Evolutionary conservation across 768 basidiomycete species (phyloP).

Genomic region (Amanita fuliginea): DNA sequence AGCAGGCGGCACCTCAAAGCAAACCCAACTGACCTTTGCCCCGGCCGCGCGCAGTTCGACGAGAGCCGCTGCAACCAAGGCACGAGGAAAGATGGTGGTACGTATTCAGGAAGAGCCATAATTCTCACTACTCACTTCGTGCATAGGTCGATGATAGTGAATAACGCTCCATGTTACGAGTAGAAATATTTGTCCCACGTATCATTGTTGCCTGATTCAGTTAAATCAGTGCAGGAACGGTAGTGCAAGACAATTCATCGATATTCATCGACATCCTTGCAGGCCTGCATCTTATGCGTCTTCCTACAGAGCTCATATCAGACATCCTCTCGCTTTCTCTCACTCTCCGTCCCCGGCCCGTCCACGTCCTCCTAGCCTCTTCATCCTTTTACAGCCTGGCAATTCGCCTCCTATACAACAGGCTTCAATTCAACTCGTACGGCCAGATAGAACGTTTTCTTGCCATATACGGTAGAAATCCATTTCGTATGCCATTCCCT

Average conservation of each 20-base stretch:
- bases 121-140: not conserved
- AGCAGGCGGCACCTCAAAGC: constrained; percentile 35
- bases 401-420: constrained; percentile 11
- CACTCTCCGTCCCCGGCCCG: constrained; percentile 1
- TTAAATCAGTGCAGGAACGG: constrained; percentile 18
- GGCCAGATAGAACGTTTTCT: constrained; percentile 13
- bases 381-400: constrained; percentile 11
- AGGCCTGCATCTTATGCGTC: too few species aligned
- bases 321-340: constrained; percentile 10
- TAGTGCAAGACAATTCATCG: too few species aligned
- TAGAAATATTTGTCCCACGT: too few species aligned
- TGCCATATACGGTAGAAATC: constrained; percentile 5
- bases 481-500: constrained; percentile 7
- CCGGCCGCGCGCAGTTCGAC: constrained; percentile 47
- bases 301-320: constrained; percentile 11
- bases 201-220: constrained; percentile 24
- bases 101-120: constrained; percentile 9
- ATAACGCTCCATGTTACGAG: constrained; percentile 7
- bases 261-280: too few species aligned
- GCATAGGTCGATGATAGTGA: constrained; percentile 16
- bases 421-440: constrained; percentile 12
- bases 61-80: constrained; percentile 58
- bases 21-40: constrained; percentile 52
- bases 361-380: constrained; percentile 10
- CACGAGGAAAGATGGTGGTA: constrained; percentile 52